phyloP scores from a whole-genome alignment of 768 basidiomycete genomes.

The Agaricus blazei region DNA sequence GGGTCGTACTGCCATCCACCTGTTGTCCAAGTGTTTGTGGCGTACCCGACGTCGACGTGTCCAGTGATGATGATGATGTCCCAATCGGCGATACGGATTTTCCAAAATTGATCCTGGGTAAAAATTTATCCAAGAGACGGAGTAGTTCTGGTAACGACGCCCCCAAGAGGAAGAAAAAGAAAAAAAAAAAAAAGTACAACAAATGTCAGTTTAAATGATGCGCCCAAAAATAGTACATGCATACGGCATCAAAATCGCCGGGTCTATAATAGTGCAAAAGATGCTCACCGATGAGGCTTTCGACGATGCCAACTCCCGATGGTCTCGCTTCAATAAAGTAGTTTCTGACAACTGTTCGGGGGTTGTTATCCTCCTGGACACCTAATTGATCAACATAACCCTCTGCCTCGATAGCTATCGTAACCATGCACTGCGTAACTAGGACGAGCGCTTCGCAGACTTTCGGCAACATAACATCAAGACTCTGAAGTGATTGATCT shows the following conservation, averaged over 20 bases:
- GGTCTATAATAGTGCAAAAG: background rate
- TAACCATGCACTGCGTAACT: slow-evolving; percentile 69
- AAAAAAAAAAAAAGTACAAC: slow-evolving; percentile 1
- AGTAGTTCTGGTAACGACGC: slow-evolving; percentile 51
- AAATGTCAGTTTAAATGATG: slow-evolving; percentile 7
- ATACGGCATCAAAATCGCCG: slow-evolving; percentile 1
- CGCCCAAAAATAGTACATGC: background rate
- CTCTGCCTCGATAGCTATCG: slow-evolving; percentile 52
- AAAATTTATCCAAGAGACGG: slow-evolving; percentile 68
- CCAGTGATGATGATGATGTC: slow-evolving; percentile 13
- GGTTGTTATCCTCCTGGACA: slow-evolving; percentile 13
- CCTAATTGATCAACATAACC: slow-evolving; percentile 19
- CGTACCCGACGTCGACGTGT: slow-evolving; percentile 20
- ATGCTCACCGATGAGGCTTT: slow-evolving; percentile 52
- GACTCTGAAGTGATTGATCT: slow-evolving; percentile 11
- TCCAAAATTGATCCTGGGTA: slow-evolving; percentile 82
- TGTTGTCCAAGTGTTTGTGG: slow-evolving; percentile 8
- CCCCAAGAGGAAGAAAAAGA: too few relatives aligned
- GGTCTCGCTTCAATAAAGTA: slow-evolving; percentile 41
- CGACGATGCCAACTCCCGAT: slow-evolving; percentile 42
- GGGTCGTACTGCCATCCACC: background rate
- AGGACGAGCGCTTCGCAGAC: slow-evolving; percentile 79
- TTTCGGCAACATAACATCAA: slow-evolving; percentile 72
- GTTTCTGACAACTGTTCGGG: slow-evolving; percentile 27
- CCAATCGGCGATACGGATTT: slow-evolving; percentile 41